Evolutionary conservation across 108 stramenopile genomes (phyloP).

Genomic region (Bacterosira constricta): DNA sequence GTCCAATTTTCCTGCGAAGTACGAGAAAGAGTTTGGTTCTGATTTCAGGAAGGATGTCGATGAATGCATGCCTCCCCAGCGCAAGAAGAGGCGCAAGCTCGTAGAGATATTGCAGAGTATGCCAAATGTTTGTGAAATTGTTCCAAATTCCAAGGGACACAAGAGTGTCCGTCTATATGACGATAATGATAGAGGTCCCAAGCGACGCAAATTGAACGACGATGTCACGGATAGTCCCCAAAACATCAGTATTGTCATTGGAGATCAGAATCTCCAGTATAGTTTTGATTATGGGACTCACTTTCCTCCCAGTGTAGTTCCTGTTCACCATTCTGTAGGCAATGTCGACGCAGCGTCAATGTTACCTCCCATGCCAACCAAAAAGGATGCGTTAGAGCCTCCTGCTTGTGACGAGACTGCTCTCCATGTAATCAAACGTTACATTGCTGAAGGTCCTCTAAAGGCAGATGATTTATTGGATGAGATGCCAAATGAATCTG

Average conservation of each 20-base stretch:
- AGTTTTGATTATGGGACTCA: too few species aligned
- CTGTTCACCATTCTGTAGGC: too few species aligned
- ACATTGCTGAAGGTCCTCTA: constrained; percentile 7
- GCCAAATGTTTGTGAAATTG: constrained; percentile 2
- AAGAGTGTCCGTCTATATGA: too few species aligned
- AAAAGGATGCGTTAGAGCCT: background rate
- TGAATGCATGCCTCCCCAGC: background rate
- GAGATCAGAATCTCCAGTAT: too few species aligned
- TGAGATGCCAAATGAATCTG: background rate
- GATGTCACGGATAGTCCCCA: too few species aligned
- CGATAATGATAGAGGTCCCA: too few species aligned
- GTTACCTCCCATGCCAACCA: too few species aligned
- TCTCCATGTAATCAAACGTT: constrained; percentile 1
- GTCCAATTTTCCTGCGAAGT: constrained; percentile 3
- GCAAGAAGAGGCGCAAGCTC: constrained; percentile 12
- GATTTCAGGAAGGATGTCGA: background rate
- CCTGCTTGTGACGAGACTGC: background rate
- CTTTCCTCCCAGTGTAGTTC: too few species aligned
- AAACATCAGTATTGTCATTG: too few species aligned
- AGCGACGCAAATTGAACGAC: too few species aligned
- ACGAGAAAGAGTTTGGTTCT: constrained; percentile 6
- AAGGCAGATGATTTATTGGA: constrained; percentile 21
- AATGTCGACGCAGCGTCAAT: too few species aligned
- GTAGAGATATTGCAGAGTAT: background rate
- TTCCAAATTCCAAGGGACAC: too few species aligned